Base-by-base conservation (phyloP, 2,329 filamentous ascomycete genomes). In the Sclerotinia nivalis region DNA sequence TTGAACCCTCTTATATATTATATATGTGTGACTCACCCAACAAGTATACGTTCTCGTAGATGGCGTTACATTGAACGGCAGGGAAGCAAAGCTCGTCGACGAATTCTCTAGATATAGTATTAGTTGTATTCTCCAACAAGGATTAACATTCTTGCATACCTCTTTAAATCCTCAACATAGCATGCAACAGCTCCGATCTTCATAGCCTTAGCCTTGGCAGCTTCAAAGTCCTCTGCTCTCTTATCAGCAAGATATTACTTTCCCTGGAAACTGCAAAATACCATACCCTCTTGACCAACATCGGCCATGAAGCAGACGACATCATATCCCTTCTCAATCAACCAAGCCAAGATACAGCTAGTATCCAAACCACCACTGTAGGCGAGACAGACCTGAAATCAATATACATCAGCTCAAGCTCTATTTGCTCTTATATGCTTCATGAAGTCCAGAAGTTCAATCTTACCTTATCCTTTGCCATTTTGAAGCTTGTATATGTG, bases 61-160 rank as follows among this genome's bases (percentile, higher is more conserved):
- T 87, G 72, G 87, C 88, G 74, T 89, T 88, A 80, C 88, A 92
- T 81, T 93, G 90, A 73, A 96, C 87, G 72, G 92, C 92, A 66
- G 87, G 89, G 86, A 90, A 94, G 74, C 77, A 77, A 58, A 96
- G 85, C 83, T 95, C 87, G 76, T 93, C 90, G 74, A 96, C 87
- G 77, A 96, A 94, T 81, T 93, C 90, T 75, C 85, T 84, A 22
- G 4, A 55, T 43, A 31, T 6, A 37, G 22, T 43, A 49, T 69
- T 43, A 69, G 25, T 28, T 58, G 18, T n/a, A 13, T 40, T 50
- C 28, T n/a, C 4, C 22, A 37, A 52, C 5, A 34, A 22, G 6
- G 37, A 54, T 22, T 4, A 40, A n/a, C 2, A 43, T 13, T 25
- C 18, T 34, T 54, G 25, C 58, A 37, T 47, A 69, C 67, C 54